phyloP scores from a whole-genome alignment of 140 eudicot genomes.

The Oenanthe javanica region DNA sequence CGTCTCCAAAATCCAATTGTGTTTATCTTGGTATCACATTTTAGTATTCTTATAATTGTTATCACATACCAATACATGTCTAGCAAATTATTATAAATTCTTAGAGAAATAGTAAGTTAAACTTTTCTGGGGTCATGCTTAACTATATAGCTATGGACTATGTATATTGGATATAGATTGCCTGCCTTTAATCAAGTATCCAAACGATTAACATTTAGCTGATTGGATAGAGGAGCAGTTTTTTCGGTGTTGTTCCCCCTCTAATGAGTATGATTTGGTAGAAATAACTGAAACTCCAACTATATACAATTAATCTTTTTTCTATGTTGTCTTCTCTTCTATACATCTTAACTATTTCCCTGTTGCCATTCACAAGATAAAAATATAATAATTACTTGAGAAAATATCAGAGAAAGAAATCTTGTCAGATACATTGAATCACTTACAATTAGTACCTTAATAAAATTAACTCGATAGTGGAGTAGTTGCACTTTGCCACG shows the following conservation, averaged over 20 bases:
- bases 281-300: neutral
- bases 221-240: neutral
- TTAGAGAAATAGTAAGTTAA: neutral
- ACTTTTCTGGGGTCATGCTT: neutral
- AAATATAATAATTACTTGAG: neutral
- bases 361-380: neutral
- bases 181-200: neutral
- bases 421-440: neutral
- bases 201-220: neutral
- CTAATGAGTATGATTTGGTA: neutral
- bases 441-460: neutral
- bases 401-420: neutral
- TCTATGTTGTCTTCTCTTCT: neutral
- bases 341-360: neutral
- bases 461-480: neutral
- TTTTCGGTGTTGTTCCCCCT: neutral
- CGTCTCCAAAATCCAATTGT: neutral
- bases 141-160: neutral
- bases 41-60: neutral
- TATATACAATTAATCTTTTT: neutral
- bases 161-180: constrained; percentile 1
- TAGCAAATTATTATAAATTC: neutral
- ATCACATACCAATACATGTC: neutral
- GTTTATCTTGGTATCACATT: constrained; percentile 2
- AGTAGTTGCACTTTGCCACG: neutral